A percentile compares a stretch with the other conserved stretches of the same genome.
phyloP scores from a whole-genome alignment of 2,329 filamentous ascomycete species.

The Knoxdaviesia capensis region DNA sequence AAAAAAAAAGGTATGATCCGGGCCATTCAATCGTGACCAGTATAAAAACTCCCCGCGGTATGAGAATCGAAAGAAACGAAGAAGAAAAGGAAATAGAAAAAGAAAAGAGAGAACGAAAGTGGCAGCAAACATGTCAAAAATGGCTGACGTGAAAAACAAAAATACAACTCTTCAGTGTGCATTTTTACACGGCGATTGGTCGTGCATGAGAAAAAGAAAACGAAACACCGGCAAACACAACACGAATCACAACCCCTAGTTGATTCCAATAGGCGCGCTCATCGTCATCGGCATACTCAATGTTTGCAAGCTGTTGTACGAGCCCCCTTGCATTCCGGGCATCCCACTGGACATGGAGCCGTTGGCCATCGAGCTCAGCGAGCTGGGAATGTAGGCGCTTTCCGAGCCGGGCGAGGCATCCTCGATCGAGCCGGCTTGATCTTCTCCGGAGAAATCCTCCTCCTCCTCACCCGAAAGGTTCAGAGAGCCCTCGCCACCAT shows the following conservation, averaged over 20 bases:
- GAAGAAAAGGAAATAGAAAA: constrained; percentile 8
- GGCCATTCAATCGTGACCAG: too few relatives aligned
- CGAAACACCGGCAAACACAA: too few relatives aligned
- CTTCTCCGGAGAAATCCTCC: constrained; percentile 65
- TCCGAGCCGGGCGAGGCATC: constrained; percentile 59
- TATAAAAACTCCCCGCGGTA: too few relatives aligned
- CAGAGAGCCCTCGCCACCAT: constrained; percentile 35
- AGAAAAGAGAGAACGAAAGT: constrained; percentile 4
- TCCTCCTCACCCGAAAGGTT: constrained; percentile 65
- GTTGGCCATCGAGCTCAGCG: constrained; percentile 21
- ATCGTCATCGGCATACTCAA: constrained; percentile 46
- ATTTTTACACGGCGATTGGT: too few relatives aligned
- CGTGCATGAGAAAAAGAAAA: too few relatives aligned
- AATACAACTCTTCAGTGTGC: too few relatives aligned
- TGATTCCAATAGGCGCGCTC: constrained; percentile 22
- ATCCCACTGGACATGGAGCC: constrained; percentile 11
- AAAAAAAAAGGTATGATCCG: constrained; percentile 3
- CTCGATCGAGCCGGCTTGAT: constrained; percentile 62
- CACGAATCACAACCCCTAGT: constrained; percentile 2
- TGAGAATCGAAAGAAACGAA: constrained; percentile 7
- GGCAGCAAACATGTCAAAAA: constrained; percentile 1
- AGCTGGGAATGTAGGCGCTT: constrained; percentile 35
- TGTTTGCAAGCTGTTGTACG: constrained; percentile 38
- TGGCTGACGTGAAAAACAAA: background rate
- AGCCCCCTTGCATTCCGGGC: too few relatives aligned